These are phyloP conservation scores for Pilatotrama ljubarskyi DNA, from an alignment of 768 basidiomycete genomes.

Conservation along the genomic window DNA sequence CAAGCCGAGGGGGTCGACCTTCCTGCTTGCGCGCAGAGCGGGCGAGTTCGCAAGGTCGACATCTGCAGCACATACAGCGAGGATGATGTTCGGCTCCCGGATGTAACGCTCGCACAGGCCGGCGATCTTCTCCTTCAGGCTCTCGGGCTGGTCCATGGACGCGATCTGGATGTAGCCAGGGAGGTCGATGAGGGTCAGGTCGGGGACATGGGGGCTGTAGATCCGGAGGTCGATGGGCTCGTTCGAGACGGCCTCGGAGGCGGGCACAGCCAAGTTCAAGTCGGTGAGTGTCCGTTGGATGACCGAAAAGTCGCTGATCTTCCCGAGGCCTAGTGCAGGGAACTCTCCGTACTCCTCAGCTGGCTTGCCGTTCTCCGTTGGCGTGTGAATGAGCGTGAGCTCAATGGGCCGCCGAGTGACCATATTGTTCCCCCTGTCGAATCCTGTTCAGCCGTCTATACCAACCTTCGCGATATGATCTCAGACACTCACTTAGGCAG, in stretches of 20 bases:
- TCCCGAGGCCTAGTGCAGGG: conserved; percentile 84
- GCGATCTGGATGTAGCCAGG: conserved; percentile 97
- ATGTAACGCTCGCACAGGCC: conserved; percentile 94
- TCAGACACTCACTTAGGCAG: conserved; percentile 83
- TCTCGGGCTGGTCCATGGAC: conserved; percentile 93
- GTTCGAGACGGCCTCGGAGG: conserved; percentile 88
- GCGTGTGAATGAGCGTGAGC: conserved; percentile 93
- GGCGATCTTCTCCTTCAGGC: conserved; percentile 90
- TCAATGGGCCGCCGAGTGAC: conserved; percentile 98
- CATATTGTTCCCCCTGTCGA: conserved; percentile 92
- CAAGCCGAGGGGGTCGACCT: conserved; percentile 91
- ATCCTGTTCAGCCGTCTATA: conserved; percentile 5
- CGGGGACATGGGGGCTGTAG: conserved; percentile 93
- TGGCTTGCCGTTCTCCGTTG: conserved; percentile 52
- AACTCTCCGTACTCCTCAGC: conserved; percentile 91
- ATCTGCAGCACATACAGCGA: conserved; percentile 98
- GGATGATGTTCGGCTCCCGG: conserved; percentile 98
- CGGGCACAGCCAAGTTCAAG: conserved; percentile 89
- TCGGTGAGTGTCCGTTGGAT: conserved; percentile 94
- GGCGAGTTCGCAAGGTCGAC: conserved; percentile 99
- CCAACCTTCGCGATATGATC: neutral
- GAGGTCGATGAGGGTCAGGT: conserved; percentile 95
- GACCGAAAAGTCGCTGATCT: conserved; percentile 85
- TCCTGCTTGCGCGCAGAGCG: conserved; percentile 87
- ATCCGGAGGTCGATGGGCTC: conserved; percentile 97